Evolutionary conservation across 2,329 filamentous ascomycete species (phyloP).

Genomic region (Neoscytalidium dimidiatum): DNA sequence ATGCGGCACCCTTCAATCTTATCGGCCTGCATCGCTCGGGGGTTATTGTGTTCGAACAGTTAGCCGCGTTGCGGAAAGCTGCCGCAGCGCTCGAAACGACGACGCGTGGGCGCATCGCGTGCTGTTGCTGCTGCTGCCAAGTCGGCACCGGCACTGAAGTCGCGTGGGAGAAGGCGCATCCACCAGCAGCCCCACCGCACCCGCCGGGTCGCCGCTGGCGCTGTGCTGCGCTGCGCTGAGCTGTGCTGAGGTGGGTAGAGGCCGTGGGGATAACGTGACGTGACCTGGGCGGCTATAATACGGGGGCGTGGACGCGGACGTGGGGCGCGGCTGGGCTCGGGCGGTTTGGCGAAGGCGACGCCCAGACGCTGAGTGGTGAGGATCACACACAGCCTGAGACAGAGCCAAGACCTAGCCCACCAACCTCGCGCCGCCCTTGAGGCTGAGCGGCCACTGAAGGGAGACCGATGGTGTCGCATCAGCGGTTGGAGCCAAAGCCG

Average conservation of each 20-base stretch:
- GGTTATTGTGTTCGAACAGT: not conserved
- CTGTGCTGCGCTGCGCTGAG: not conserved
- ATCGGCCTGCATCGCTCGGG: not conserved
- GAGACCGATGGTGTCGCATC: not conserved
- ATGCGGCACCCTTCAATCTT: conserved; percentile 2
- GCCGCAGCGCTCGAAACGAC: not conserved
- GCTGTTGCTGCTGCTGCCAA: conserved; percentile 26
- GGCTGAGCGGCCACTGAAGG: not conserved
- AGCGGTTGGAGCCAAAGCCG: not conserved
- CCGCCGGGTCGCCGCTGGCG: not conserved
- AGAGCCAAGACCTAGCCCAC: not conserved
- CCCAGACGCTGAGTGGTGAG: conserved; percentile 5
- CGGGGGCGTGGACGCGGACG: not conserved
- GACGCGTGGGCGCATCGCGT: not conserved
- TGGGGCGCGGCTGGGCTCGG: not conserved
- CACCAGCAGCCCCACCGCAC: not conserved
- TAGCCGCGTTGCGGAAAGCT: not conserved
- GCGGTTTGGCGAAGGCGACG: not conserved
- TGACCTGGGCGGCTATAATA: not conserved
- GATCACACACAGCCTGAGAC: not conserved
- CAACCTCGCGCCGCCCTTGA: not conserved
- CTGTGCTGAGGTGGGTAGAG: not conserved
- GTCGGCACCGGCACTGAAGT: conserved; percentile 20
- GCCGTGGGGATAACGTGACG: not conserved
- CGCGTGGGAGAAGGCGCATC: not conserved